Evolutionary conservation across 140 eudicot species (phyloP).

Genomic region (Stevia rebaudiana): DNA sequence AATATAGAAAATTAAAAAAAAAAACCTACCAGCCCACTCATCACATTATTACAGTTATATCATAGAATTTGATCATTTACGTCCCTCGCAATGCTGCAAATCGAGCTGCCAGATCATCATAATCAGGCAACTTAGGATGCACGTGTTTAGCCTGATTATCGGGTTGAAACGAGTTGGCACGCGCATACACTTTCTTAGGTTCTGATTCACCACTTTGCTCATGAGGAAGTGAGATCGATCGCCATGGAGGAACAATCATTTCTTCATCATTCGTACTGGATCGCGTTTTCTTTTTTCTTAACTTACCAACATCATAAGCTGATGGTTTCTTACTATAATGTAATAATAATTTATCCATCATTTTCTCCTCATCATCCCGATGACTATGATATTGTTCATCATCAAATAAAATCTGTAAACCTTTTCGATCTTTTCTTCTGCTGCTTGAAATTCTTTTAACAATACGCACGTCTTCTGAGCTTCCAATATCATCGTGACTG

Average conservation of each 20-base stretch:
- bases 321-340: slow-evolving; percentile 78
- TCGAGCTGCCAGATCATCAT: slow-evolving; percentile 90
- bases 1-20: not conserved
- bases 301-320: slow-evolving; percentile 34
- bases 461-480: slow-evolving; percentile 37
- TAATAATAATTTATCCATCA: slow-evolving; percentile 71
- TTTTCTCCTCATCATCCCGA: slow-evolving; percentile 69
- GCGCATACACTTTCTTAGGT: slow-evolving; percentile 48
- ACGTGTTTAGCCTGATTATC: slow-evolving; percentile 81
- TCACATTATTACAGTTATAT: not conserved
- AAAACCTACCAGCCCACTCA: slow-evolving; percentile 13
- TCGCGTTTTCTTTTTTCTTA: slow-evolving; percentile 35
- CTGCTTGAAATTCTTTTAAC: slow-evolving; percentile 59
- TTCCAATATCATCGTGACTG: slow-evolving; percentile 28
- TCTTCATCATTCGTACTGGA: slow-evolving; percentile 28
- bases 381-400: slow-evolving; percentile 42
- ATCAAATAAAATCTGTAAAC: slow-evolving; percentile 65
- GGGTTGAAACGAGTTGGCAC: slow-evolving; percentile 78
- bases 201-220: slow-evolving; percentile 40
- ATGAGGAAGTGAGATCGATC: slow-evolving; percentile 75
- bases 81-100: slow-evolving; percentile 70
- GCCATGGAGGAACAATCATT: slow-evolving; percentile 33
- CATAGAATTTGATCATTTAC: slow-evolving; percentile 14
- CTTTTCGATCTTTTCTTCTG: slow-evolving; percentile 74
- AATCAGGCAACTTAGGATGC: slow-evolving; percentile 95